Conservation (phyloP, 225 moss, liverwort and hornwort species). For the Physcomitrium patens region DNA sequence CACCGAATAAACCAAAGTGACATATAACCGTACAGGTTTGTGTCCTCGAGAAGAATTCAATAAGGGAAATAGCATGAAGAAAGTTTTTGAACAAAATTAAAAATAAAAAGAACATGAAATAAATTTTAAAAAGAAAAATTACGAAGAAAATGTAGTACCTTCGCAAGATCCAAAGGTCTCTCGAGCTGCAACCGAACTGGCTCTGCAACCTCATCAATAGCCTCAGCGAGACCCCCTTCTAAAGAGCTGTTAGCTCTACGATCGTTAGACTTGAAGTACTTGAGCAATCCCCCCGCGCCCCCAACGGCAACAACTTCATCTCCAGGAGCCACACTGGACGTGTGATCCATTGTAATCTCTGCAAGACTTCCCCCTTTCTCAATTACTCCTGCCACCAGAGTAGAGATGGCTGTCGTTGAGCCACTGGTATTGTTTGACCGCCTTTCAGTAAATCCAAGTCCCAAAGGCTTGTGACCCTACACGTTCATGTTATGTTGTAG, state of each 20-base stretch:
- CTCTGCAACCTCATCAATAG: slow-evolving; percentile 58
- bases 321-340: slow-evolving; percentile 54
- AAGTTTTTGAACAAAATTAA: slow-evolving; percentile 15
- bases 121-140: too few relatives aligned
- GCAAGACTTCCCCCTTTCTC: slow-evolving; percentile 83
- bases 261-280: slow-evolving; percentile 67
- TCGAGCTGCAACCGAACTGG: slow-evolving; percentile 89
- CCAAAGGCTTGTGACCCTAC: slow-evolving; percentile 72
- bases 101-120: background rate
- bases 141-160: slow-evolving; percentile 26
- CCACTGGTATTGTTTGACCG: slow-evolving; percentile 47
- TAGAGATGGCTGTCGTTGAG: slow-evolving; percentile 37
- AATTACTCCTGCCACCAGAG: slow-evolving; percentile 56
- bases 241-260: slow-evolving; percentile 29
- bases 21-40: slow-evolving; percentile 1
- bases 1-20: background rate
- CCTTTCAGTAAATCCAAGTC: slow-evolving; percentile 72
- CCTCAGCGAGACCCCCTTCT: slow-evolving; percentile 38
- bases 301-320: slow-evolving; percentile 92
- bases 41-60: slow-evolving; percentile 5
- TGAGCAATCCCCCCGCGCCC: slow-evolving; percentile 62
- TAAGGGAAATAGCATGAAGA: background rate
- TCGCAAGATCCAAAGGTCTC: slow-evolving; percentile 47
- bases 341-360: slow-evolving; percentile 78
- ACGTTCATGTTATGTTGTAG: slow-evolving; percentile 19